Percentiles rank a stretch among this genome's conserved stretches.
Conservation (phyloP, 257 asterid genomes). For the Thymus mandschuricus region DNA sequence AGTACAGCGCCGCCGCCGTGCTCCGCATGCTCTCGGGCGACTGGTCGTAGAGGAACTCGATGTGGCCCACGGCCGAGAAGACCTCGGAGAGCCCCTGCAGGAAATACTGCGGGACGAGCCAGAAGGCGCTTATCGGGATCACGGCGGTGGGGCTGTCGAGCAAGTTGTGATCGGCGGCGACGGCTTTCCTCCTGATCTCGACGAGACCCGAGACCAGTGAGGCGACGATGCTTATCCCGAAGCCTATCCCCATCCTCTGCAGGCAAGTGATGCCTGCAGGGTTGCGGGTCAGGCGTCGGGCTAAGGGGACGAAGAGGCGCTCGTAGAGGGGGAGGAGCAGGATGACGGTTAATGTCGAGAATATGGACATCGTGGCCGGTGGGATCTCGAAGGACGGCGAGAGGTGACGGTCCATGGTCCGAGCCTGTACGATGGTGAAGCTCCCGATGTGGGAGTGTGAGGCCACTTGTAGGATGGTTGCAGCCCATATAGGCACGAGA, state of each 20-base stretch:
- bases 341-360: constrained; percentile 64
- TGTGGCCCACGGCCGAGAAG: constrained; percentile 67
- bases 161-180: constrained; percentile 48
- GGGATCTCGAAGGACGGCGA: constrained; percentile 65
- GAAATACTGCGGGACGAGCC: constrained; percentile 75
- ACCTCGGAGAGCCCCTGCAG: constrained; percentile 75
- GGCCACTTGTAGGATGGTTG: constrained; percentile 66
- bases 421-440: constrained; percentile 77
- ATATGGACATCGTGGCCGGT: constrained; percentile 72
- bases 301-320: constrained; percentile 65
- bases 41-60: constrained; percentile 80
- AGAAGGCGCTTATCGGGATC: constrained; percentile 74
- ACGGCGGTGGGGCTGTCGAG: constrained; percentile 52
- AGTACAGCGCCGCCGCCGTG: constrained; percentile 68
- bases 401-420: constrained; percentile 66
- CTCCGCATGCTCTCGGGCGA: constrained; percentile 92
- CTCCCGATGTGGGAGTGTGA: constrained; percentile 61
- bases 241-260: constrained; percentile 82
- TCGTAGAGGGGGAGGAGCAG: constrained; percentile 57
- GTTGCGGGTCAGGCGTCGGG: constrained; percentile 51
- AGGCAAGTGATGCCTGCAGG: constrained; percentile 67
- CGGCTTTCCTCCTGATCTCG: constrained; percentile 67
- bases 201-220: constrained; percentile 55
- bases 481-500: constrained; percentile 77
- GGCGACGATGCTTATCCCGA: constrained; percentile 52